Percentiles rank a stretch among this genome's conserved stretches.
These are phyloP conservation scores for Colletotrichum karsti DNA, from an alignment of 2,329 filamentous ascomycete species.

Conservation along the genomic window DNA sequence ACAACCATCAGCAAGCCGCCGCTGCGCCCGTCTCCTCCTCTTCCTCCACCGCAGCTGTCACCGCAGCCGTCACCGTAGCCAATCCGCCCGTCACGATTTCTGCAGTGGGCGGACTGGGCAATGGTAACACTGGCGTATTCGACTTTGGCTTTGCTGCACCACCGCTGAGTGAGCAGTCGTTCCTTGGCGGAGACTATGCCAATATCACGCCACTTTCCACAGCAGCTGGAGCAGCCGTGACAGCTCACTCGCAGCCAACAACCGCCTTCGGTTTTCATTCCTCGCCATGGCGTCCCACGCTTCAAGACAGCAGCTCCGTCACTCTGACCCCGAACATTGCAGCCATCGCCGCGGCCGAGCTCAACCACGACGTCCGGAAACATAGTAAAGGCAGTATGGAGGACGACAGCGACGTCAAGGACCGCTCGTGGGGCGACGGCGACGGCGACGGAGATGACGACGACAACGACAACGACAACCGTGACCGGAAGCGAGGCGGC, in stretches of 20 bases:
- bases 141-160: conserved; percentile 23
- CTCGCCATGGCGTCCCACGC: conserved; percentile 22
- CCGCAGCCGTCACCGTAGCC: background rate
- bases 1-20: conserved; percentile 11
- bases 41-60: background rate
- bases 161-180: conserved; percentile 21
- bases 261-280: conserved; percentile 20
- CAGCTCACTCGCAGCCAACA: conserved; percentile 14
- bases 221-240: background rate
- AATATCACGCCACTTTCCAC: conserved; percentile 29
- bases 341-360: conserved; percentile 19
- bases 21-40: background rate
- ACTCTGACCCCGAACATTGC: conserved; percentile 22
- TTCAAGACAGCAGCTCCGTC: conserved; percentile 21
- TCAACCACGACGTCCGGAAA: conserved; percentile 20
- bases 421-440: conserved; percentile 17
- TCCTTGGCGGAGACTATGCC: conserved; percentile 27
- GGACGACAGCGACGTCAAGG: conserved; percentile 13
- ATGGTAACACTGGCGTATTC: background rate
- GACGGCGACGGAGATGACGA: background rate
- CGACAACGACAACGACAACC: background rate
- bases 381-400: conserved; percentile 25
- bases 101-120: background rate
- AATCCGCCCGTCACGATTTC: background rate
- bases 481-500: background rate